Base-by-base conservation (phyloP, 2,329 filamentous ascomycete species). In the Pyrenochaeta sp. region DNA sequence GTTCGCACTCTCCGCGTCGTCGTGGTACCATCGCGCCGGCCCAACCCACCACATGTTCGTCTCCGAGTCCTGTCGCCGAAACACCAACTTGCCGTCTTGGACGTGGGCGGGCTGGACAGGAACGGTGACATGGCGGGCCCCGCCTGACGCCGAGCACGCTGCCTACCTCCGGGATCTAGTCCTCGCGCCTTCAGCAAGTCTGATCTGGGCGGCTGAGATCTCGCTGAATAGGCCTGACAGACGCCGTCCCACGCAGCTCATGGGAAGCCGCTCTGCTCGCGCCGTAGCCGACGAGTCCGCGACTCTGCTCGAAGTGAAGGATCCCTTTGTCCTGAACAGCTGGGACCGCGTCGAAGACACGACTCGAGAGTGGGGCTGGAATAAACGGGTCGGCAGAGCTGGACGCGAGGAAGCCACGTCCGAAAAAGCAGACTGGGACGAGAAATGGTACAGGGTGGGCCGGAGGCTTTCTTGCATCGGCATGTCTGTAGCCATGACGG, bases 71-170 rank as follows among this genome's bases (percentile, higher is more conserved):
- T 44, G 47, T 22, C 17, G 3, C 7, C 43, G 51, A 20, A 45
- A 37, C 15, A 18, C 21, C n/a, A 42, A 40, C 29, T 24, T 49
- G 0, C 38, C 46, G 1, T 44, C 38, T 7, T 44, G 38, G 39
- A 46, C 45, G n/a, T 41, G 49, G 51, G 51, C 51, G 17, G 51
- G 51, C n/a, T 53, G 51, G 47, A 26, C 29, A 3, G 47, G 51
- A n/a, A 43, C 36, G 1, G 43, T 53, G 6, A 39, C 40, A 7
- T 53, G 51, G 50, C 46, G 50, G n/a, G 18, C 43, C 18, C 46
- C 50, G 6, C 50, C 50, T 11, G 30, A 44, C 9, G 21, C 35
- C 7, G 50, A 50, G 19, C 35, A 50, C 14, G 40, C 23, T 19
- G 38, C 31, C 14, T 32, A 42, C 14, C 41, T 53, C 39, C 36